phyloP scores from a whole-genome alignment of 2,329 filamentous ascomycete genomes.

The Penicillium sp. region DNA sequence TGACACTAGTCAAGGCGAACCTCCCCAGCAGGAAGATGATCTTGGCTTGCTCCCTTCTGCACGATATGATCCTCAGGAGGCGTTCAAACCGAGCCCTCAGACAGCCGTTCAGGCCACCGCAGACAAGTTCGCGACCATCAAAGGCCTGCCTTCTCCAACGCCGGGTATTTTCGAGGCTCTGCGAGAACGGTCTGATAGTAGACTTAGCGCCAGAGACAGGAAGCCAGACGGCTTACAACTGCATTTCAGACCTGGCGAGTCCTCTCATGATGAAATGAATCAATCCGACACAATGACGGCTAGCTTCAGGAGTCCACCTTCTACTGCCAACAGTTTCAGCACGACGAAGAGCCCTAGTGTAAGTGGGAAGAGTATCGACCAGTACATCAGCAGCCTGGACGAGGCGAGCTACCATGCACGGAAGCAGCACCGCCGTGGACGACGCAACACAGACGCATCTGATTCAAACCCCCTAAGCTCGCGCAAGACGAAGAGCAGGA shows the following conservation, averaged over 20 bases:
- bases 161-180: constrained; percentile 67
- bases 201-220: constrained; percentile 70
- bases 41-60: constrained; percentile 49
- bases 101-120: constrained; percentile 72
- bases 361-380: constrained; percentile 72
- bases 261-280: constrained; percentile 56
- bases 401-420: constrained; percentile 69
- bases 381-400: constrained; percentile 86
- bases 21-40: constrained; percentile 34
- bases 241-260: constrained; percentile 59
- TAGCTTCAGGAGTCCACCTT: constrained; percentile 41
- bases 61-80: constrained; percentile 50
- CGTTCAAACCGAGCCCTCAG: constrained; percentile 55
- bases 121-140: constrained; percentile 60
- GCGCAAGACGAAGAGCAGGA: constrained; percentile 58
- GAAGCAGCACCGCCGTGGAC: constrained; percentile 59
- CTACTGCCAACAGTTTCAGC: constrained; percentile 53
- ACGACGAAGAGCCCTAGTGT: constrained; percentile 60
- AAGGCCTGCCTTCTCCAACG: constrained; percentile 70
- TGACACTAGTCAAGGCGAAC: constrained; percentile 29
- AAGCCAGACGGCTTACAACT: constrained; percentile 78
- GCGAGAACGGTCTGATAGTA: constrained; percentile 63
- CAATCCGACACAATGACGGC: constrained; percentile 58
- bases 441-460: constrained; percentile 42
- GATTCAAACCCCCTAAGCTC: constrained; percentile 52